These are phyloP conservation scores for Geotrichum citri-aurantii DNA, from an alignment of 1,139 yeast genomes.

Conservation along the genomic window DNA sequence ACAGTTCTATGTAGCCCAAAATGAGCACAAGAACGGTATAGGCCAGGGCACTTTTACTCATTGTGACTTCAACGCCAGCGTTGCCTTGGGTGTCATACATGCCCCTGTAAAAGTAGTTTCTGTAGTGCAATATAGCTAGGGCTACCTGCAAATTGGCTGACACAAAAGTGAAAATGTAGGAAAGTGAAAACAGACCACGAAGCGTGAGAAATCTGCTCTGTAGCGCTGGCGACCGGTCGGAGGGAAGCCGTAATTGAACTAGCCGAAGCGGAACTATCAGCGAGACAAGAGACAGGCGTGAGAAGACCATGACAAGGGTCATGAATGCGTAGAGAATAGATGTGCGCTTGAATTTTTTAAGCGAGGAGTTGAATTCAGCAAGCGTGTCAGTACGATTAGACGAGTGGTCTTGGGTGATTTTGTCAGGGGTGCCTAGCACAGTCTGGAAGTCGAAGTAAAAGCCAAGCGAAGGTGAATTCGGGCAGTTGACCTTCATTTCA, in stretches of 20 bases:
- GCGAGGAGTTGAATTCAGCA: background rate
- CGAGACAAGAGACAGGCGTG: conserved; percentile 7
- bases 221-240: background rate
- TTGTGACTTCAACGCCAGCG: conserved; percentile 8
- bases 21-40: conserved; percentile 1
- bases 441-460: conserved; percentile 11
- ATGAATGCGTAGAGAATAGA: conserved; percentile 6
- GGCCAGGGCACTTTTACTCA: background rate
- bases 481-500: background rate
- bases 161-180: conserved; percentile 12
- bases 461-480: background rate
- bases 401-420: background rate
- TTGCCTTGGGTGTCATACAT: conserved; percentile 6
- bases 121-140: conserved; percentile 3
- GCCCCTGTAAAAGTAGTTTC: conserved; percentile 4
- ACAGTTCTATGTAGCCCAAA: conserved; percentile 10
- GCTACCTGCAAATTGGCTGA: conserved; percentile 9
- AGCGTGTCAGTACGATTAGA: background rate
- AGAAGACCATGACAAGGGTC: conserved; percentile 1
- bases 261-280: conserved; percentile 11
- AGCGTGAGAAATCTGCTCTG: conserved; percentile 7
- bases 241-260: conserved; percentile 6
- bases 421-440: conserved; percentile 10
- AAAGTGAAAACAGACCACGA: conserved; percentile 7
- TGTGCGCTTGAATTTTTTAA: background rate